Evolutionary conservation across 331 rosid species (phyloP).

Genomic region (Quercus phellos): DNA sequence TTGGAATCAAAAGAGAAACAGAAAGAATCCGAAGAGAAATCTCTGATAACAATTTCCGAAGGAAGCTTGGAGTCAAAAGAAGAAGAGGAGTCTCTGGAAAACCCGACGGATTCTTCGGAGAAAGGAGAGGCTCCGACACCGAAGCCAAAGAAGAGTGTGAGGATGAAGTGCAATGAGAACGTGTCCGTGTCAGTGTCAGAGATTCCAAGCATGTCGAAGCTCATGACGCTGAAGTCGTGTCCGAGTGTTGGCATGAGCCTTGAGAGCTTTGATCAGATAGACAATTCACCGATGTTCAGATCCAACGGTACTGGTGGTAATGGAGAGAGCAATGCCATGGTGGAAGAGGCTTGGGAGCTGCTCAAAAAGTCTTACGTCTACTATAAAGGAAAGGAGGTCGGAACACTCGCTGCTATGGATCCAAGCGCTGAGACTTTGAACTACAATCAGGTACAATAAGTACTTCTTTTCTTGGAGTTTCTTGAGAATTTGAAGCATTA

Average conservation of each 20-base stretch:
- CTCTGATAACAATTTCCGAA: neutral
- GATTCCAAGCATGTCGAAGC: neutral
- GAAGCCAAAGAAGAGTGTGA: neutral
- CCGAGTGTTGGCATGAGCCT: neutral
- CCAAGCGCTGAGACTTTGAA: conserved; percentile 17
- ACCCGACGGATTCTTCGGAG: neutral
- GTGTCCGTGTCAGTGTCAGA: neutral
- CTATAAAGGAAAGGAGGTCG: conserved; percentile 17
- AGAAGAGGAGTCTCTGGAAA: too few species aligned
- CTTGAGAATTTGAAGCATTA: neutral
- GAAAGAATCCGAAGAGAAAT: neutral
- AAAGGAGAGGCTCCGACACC: neutral
- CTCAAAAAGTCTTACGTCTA: conserved; percentile 11
- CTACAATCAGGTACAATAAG: conserved; percentile 21
- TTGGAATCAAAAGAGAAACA: too few species aligned
- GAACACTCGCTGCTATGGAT: conserved; percentile 27
- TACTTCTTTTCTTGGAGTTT: neutral
- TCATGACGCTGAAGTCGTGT: neutral
- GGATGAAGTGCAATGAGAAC: neutral
- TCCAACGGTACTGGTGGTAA: neutral
- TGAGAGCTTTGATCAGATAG: neutral
- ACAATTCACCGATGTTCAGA: neutral
- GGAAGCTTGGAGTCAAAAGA: neutral
- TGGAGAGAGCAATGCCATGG: conserved; percentile 3
- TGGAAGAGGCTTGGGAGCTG: conserved; percentile 25